phyloP scores from a whole-genome alignment of 2,329 filamentous ascomycete genomes.

The Myotisia sp. region DNA sequence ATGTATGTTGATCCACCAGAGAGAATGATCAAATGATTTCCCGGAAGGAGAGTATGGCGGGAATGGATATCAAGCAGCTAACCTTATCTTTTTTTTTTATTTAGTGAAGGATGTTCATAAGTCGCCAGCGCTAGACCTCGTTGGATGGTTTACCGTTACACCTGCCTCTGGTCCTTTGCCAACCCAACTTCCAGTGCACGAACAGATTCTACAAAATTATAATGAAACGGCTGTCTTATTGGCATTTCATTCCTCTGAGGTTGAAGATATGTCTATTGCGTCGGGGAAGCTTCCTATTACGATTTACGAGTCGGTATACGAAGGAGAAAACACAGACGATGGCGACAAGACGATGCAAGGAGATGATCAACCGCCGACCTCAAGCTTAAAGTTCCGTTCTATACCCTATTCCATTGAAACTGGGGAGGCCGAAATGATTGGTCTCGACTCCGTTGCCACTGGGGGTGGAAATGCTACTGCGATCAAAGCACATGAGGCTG shows the following conservation, averaged over 20 bases:
- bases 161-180: slow-evolving; percentile 55
- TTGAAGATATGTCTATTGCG: slow-evolving; percentile 38
- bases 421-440: slow-evolving; percentile 94
- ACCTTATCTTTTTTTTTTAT: slow-evolving; percentile 1
- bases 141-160: slow-evolving; percentile 82
- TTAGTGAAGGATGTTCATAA: slow-evolving; percentile 82
- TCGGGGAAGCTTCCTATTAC: slow-evolving; percentile 77
- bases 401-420: slow-evolving; percentile 81
- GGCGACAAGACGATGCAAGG: slow-evolving; percentile 54
- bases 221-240: slow-evolving; percentile 83
- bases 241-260: slow-evolving; percentile 60
- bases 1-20: slow-evolving; percentile 42
- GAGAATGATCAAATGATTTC: not conserved
- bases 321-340: slow-evolving; percentile 49
- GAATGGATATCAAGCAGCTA: not conserved
- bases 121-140: slow-evolving; percentile 64
- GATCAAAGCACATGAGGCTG: slow-evolving; percentile 24
- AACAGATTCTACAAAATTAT: slow-evolving; percentile 56
- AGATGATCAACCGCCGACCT: slow-evolving; percentile 46
- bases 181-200: slow-evolving; percentile 58
- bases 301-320: slow-evolving; percentile 73
- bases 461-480: slow-evolving; percentile 68
- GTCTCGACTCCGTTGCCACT: slow-evolving; percentile 80
- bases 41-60: not conserved
- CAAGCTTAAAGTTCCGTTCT: slow-evolving; percentile 63